Percentiles rank a stretch among this genome's conserved stretches.
These are phyloP conservation scores for Entoloma clypeatum DNA, from an alignment of 1,284 basidiomycete species.

Conservation along the genomic window DNA sequence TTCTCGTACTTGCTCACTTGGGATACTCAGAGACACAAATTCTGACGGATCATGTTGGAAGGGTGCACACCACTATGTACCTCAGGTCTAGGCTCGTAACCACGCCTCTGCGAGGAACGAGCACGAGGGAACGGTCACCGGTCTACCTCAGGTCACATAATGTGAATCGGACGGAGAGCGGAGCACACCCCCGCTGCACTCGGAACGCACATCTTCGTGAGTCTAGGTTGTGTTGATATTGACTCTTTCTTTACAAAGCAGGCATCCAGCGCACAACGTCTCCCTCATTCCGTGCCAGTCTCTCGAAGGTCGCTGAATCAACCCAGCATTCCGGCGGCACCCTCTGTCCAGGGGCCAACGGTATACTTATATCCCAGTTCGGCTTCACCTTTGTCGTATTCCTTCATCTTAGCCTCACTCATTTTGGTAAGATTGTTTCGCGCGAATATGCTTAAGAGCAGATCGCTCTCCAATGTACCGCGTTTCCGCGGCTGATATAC, in stretches of 20 bases:
- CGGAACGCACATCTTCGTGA: too few relatives aligned
- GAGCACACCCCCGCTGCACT: too few relatives aligned
- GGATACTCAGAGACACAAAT: too few relatives aligned
- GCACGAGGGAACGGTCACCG: too few relatives aligned
- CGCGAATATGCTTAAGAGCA: slow-evolving; percentile 92
- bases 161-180: too few relatives aligned
- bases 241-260: slow-evolving; percentile 59
- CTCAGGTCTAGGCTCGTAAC: too few relatives aligned
- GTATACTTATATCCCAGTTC: slow-evolving; percentile 99
- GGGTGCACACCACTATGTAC: too few relatives aligned
- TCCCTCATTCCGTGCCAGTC: slow-evolving; percentile 88
- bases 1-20: too few relatives aligned
- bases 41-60: too few relatives aligned
- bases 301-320: slow-evolving; percentile 63
- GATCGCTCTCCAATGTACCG: slow-evolving; percentile 92
- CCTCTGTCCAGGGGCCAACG: slow-evolving; percentile 85
- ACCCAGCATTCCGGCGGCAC: slow-evolving; percentile 79
- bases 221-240: too few relatives aligned
- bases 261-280: slow-evolving; percentile 91
- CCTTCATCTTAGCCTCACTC: slow-evolving; percentile 71
- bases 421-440: slow-evolving; percentile 69
- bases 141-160: too few relatives aligned
- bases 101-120: too few relatives aligned
- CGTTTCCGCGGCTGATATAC: slow-evolving; percentile 94
- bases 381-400: slow-evolving; percentile 89